A percentile compares a stretch with the other conserved stretches of the same genome.
These are phyloP conservation scores for Dendrobium catenatum DNA, from an alignment of 106 monocot species.

Conservation along the genomic window DNA sequence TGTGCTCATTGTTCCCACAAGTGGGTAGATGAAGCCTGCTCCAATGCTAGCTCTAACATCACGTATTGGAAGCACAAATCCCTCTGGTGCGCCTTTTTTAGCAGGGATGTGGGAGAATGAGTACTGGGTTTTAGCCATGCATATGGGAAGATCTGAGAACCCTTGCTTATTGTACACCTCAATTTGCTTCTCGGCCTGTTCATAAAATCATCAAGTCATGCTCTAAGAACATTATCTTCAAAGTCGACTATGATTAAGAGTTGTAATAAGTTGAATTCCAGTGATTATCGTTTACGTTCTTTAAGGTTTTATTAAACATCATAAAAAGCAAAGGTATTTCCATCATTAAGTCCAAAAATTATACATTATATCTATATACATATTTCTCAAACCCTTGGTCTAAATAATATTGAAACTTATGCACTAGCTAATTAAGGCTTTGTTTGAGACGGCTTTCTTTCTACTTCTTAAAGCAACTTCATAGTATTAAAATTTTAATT, in stretches of 20 bases:
- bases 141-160: conserved; percentile 80
- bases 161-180: conserved; percentile 89
- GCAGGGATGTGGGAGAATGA: conserved; percentile 85
- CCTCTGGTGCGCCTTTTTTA: conserved; percentile 81
- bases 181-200: conserved; percentile 88
- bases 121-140: conserved; percentile 99
- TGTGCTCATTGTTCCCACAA: conserved; percentile 86
- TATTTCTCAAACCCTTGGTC: too few relatives aligned
- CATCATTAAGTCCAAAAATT: too few relatives aligned
- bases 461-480: too few relatives aligned
- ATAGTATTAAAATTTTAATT: too few relatives aligned
- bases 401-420: too few relatives aligned
- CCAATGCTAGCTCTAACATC: conserved; percentile 97
- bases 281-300: too few relatives aligned
- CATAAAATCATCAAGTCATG: background rate
- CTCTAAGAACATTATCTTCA: background rate
- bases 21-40: conserved; percentile 92
- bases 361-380: too few relatives aligned
- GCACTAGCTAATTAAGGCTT: too few relatives aligned
- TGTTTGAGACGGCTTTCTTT: too few relatives aligned
- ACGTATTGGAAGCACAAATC: conserved; percentile 82
- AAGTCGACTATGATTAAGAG: background rate
- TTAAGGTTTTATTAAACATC: too few relatives aligned
- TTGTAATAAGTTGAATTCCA: too few relatives aligned
- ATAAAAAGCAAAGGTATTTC: too few relatives aligned